Evolutionary conservation across 2,329 filamentous ascomycete genomes (phyloP).

Genomic region (Colletotrichum tabaci): DNA sequence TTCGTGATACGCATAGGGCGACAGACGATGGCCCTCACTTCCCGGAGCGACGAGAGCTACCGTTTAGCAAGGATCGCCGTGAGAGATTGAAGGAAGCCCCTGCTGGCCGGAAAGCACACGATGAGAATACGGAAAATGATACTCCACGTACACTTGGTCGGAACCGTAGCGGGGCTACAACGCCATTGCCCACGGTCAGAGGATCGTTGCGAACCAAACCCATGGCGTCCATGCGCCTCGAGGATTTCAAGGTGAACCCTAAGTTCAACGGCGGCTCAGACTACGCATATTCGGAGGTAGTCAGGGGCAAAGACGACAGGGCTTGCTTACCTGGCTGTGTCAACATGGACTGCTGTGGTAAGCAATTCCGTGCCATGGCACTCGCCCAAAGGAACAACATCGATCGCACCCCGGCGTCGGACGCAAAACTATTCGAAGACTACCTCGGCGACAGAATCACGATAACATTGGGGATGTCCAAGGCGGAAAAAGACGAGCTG

Average conservation of each 20-base stretch:
- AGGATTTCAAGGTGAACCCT: slow-evolving; percentile 89
- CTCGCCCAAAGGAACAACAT: slow-evolving; percentile 61
- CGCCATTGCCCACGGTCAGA: slow-evolving; percentile 37
- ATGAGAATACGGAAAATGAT: neutral
- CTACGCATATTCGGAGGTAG: slow-evolving; percentile 82
- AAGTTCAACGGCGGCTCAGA: slow-evolving; percentile 77
- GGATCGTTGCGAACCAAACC: slow-evolving; percentile 70
- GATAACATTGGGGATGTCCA: slow-evolving; percentile 70
- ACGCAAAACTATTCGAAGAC: slow-evolving; percentile 67
- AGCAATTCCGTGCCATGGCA: slow-evolving; percentile 78
- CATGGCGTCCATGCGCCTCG: slow-evolving; percentile 69
- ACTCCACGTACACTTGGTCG: slow-evolving; percentile 16
- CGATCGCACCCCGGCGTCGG: slow-evolving; percentile 56
- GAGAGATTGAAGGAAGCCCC: slow-evolving; percentile 34
- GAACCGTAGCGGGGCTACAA: slow-evolving; percentile 15
- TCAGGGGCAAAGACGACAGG: slow-evolving; percentile 79
- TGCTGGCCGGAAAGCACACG: slow-evolving; percentile 16
- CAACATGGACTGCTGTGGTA: slow-evolving; percentile 82
- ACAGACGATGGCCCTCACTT: slow-evolving; percentile 49
- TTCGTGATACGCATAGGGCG: slow-evolving; percentile 41
- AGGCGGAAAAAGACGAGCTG: slow-evolving; percentile 73
- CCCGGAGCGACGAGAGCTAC: slow-evolving; percentile 59
- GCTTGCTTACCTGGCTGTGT: slow-evolving; percentile 82
- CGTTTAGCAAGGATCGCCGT: slow-evolving; percentile 52
- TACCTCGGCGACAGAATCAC: slow-evolving; percentile 73